Conservation (phyloP, 106 monocot species). For the Vanilla planifolia region DNA sequence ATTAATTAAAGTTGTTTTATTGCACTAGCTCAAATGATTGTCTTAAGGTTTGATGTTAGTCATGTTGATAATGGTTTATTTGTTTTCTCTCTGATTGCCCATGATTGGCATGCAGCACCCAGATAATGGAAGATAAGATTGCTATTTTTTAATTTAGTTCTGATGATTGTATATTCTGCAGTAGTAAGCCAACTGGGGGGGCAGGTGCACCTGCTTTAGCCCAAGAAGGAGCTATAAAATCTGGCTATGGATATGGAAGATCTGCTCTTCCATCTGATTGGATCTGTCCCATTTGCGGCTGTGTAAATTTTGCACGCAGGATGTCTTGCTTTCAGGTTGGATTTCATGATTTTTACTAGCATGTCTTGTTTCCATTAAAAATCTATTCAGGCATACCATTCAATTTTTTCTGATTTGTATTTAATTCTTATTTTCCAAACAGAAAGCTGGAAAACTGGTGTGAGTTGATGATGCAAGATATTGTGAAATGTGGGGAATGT, state of each 20-base stretch:
- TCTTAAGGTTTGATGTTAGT: too few relatives aligned
- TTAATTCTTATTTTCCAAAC: too few relatives aligned
- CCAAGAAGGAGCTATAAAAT: conserved; percentile 44
- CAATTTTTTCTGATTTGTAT: too few relatives aligned
- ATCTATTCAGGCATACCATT: too few relatives aligned
- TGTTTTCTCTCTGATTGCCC: too few relatives aligned
- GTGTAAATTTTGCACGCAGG: conserved; percentile 97
- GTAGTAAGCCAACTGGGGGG: conserved; percentile 91
- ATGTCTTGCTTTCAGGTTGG: conserved; percentile 93
- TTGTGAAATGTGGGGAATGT: too few relatives aligned
- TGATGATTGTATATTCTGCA: conserved; percentile 25
- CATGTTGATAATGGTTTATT: too few relatives aligned
- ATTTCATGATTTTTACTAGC: conserved; percentile 1
- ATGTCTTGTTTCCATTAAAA: not conserved
- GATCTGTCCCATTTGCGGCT: conserved; percentile 93
- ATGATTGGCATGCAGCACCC: too few relatives aligned
- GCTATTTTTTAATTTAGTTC: not conserved
- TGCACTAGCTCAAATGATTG: too few relatives aligned
- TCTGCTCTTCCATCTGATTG: conserved; percentile 62
- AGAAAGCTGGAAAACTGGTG: too few relatives aligned
- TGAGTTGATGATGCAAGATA: too few relatives aligned
- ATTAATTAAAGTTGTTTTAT: too few relatives aligned
- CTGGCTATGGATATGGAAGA: conserved; percentile 43
- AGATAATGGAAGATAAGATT: not conserved
- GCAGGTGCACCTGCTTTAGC: conserved; percentile 40